phyloP scores from a whole-genome alignment of 2,329 filamentous ascomycete species.

The Thielaviopsis musarum region DNA sequence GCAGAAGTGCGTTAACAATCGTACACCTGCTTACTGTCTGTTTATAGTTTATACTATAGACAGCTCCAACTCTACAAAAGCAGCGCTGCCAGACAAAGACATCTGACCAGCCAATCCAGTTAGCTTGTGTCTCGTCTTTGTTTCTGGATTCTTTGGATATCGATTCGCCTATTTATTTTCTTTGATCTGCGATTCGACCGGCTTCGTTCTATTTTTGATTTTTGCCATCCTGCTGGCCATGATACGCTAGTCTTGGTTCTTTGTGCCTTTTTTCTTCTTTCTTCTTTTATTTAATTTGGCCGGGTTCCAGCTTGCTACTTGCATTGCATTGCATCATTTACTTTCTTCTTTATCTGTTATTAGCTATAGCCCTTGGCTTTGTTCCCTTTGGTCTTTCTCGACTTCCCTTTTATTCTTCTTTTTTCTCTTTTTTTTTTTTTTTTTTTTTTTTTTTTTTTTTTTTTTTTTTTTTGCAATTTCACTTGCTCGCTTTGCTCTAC shows the following conservation, averaged over 20 bases:
- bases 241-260: not conserved
- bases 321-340: conserved; percentile 7
- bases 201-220: not conserved
- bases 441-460: conserved; percentile 9
- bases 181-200: not conserved
- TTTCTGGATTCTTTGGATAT: not conserved
- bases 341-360: conserved; percentile 1
- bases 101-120: not conserved
- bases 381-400: conserved; percentile 1
- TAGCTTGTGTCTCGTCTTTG: not conserved
- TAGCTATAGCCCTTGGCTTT: not conserved
- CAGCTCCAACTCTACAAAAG: not conserved
- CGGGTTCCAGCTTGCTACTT: not conserved
- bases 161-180: not conserved
- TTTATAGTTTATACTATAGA: not conserved
- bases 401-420: conserved; percentile 1
- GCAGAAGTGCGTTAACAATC: not conserved
- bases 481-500: not conserved
- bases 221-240: not conserved
- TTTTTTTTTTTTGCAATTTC: conserved; percentile 4
- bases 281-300: not conserved
- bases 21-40: not conserved
- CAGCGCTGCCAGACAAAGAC: not conserved
- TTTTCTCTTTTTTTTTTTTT: conserved; percentile 5
- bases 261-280: not conserved